phyloP scores from a whole-genome alignment of 2,329 filamentous ascomycete species.

The Penicillium sp. region DNA sequence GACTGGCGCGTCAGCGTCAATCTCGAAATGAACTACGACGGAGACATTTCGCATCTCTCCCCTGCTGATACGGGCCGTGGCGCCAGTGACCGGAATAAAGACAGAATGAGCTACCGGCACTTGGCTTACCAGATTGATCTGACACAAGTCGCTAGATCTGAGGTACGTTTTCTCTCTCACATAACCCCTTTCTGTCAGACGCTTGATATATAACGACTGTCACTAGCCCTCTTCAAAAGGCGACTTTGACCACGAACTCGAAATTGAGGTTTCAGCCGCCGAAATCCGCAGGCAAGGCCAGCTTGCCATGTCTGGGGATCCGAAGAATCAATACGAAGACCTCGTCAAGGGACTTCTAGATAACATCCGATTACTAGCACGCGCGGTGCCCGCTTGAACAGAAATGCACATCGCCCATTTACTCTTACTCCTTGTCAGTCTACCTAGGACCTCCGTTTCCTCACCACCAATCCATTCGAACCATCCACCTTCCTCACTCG shows the following conservation, averaged over 20 bases:
- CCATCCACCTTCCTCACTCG: not conserved
- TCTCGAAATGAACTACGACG: constrained; percentile 86
- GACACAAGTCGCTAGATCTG: constrained; percentile 76
- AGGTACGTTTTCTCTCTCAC: constrained; percentile 40
- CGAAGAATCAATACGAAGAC: constrained; percentile 50
- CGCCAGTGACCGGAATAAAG: constrained; percentile 73
- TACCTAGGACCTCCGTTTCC: not conserved
- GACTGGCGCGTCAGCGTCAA: constrained; percentile 96
- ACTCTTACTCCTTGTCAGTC: not conserved
- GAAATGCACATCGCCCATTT: constrained; percentile 20
- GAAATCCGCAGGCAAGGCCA: constrained; percentile 51
- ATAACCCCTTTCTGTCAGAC: not conserved
- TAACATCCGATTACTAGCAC: constrained; percentile 53
- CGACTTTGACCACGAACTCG: constrained; percentile 55
- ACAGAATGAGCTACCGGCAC: constrained; percentile 89
- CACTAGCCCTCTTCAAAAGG: constrained; percentile 37
- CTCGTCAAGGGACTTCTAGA: constrained; percentile 55
- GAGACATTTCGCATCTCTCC: constrained; percentile 62
- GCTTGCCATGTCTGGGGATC: constrained; percentile 44
- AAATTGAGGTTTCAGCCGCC: constrained; percentile 53
- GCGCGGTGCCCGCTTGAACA: constrained; percentile 42
- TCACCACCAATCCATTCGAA: not conserved
- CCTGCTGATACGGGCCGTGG: constrained; percentile 47
- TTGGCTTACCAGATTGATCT: constrained; percentile 88
- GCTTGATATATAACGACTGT: not conserved